These are phyloP conservation scores for Naumovozyma dairenensis DNA, from an alignment of 805 yeast genomes.

Conservation along the genomic window DNA sequence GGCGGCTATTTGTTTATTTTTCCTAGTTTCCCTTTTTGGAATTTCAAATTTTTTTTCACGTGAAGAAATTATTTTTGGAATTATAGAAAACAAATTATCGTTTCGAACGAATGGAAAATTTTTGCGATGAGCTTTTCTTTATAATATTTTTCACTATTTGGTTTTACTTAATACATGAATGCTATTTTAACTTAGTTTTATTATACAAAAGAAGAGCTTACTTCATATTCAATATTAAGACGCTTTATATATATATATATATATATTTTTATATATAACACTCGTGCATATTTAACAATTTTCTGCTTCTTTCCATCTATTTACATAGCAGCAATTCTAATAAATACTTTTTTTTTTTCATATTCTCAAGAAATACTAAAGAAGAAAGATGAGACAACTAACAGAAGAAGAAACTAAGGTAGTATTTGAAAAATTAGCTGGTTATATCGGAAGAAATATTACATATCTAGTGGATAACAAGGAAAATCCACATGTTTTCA, in stretches of 20 bases:
- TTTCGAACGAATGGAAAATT: constrained; percentile 6
- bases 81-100: neutral
- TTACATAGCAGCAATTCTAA: neutral
- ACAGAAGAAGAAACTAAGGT: constrained; percentile 96
- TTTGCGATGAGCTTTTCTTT: constrained; percentile 3
- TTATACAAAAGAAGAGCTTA: too few species aligned
- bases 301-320: too few species aligned
- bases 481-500: constrained; percentile 79
- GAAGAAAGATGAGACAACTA: constrained; percentile 66
- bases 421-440: constrained; percentile 92
- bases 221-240: too few species aligned
- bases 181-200: too few species aligned
- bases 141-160: too few species aligned
- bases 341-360: too few species aligned
- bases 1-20: too few species aligned
- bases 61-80: too few species aligned
- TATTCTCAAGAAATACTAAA: neutral
- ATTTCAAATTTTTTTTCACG: too few species aligned
- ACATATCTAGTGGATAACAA: constrained; percentile 76
- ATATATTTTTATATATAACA: neutral
- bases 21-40: too few species aligned
- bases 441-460: constrained; percentile 93
- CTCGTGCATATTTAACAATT: neutral
- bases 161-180: too few species aligned
- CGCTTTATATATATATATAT: too few species aligned